Evolutionary conservation across 352 stramenopile species (phyloP).

Genomic region (Pythium scleroteichum): DNA sequence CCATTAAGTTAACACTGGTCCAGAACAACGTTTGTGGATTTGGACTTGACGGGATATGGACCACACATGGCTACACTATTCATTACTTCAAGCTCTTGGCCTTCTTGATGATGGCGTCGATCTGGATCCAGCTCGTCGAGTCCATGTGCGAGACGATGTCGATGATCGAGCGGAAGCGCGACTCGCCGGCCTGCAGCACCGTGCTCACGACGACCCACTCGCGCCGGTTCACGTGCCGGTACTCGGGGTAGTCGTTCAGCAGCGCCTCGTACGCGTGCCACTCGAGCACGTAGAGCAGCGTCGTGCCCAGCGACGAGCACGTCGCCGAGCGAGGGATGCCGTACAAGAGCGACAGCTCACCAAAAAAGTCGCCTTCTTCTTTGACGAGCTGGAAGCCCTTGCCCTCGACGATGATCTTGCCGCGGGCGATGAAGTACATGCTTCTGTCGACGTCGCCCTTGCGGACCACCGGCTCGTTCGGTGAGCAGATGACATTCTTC

Average conservation of each 20-base stretch:
- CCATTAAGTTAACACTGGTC: no score
- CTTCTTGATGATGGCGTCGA: slow-evolving; percentile 73
- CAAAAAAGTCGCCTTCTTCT: slow-evolving; percentile 79
- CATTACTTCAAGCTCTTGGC: slow-evolving; percentile 53
- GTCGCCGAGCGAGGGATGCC: slow-evolving; percentile 77
- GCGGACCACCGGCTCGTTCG: slow-evolving; percentile 54
- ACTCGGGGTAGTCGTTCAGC: slow-evolving; percentile 72
- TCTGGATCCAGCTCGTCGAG: slow-evolving; percentile 54
- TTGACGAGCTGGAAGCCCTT: slow-evolving; percentile 72
- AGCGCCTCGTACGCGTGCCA: slow-evolving; percentile 72
- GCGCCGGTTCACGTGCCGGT: slow-evolving; percentile 66
- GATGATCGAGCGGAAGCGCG: slow-evolving; percentile 71
- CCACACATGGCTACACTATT: background rate
- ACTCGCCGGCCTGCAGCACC: slow-evolving; percentile 53
- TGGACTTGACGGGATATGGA: no score
- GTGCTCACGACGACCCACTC: slow-evolving; percentile 79
- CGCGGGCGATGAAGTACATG: slow-evolving; percentile 76
- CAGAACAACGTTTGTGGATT: no score
- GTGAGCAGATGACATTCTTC: slow-evolving; percentile 69
- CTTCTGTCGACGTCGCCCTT: slow-evolving; percentile 69
- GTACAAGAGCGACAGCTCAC: slow-evolving; percentile 66
- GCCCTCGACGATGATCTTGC: slow-evolving; percentile 63
- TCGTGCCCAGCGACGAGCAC: slow-evolving; percentile 65
- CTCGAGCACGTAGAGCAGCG: slow-evolving; percentile 77
- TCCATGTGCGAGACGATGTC: slow-evolving; percentile 67